Conservation (phyloP, 2,329 filamentous ascomycete species). For the Colletotrichum sp. region DNA sequence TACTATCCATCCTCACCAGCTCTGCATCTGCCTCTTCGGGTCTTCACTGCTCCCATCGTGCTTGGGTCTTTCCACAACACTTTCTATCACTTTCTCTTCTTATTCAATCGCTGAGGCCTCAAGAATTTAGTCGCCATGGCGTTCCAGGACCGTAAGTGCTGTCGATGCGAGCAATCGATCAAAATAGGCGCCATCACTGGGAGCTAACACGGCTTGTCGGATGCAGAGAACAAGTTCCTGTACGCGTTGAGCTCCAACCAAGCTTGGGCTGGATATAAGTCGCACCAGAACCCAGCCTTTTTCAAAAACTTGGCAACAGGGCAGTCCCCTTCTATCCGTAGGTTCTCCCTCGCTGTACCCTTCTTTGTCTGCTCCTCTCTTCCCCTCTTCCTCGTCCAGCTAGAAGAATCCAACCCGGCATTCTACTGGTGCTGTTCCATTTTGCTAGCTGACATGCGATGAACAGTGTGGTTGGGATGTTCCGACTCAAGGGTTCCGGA, state of each 20-base stretch:
- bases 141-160: constrained; percentile 13
- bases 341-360: background rate
- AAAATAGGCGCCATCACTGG: background rate
- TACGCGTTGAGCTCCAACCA: constrained; percentile 72
- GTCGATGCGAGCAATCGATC: background rate
- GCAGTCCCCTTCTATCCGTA: constrained; percentile 68
- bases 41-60: background rate
- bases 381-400: background rate
- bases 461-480: constrained; percentile 82
- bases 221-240: constrained; percentile 61
- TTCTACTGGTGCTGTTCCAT: background rate
- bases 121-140: background rate
- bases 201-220: background rate
- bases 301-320: constrained; percentile 71
- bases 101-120: background rate
- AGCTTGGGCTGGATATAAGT: constrained; percentile 71
- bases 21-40: background rate
- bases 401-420: background rate
- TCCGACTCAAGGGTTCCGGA: constrained; percentile 86
- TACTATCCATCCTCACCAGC: background rate
- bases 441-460: background rate
- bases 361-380: background rate
- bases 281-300: constrained; percentile 71
- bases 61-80: background rate
- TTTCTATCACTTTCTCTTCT: background rate